Conservation (phyloP, 2,329 filamentous ascomycete species). For the Tympanopsis confertula region DNA sequence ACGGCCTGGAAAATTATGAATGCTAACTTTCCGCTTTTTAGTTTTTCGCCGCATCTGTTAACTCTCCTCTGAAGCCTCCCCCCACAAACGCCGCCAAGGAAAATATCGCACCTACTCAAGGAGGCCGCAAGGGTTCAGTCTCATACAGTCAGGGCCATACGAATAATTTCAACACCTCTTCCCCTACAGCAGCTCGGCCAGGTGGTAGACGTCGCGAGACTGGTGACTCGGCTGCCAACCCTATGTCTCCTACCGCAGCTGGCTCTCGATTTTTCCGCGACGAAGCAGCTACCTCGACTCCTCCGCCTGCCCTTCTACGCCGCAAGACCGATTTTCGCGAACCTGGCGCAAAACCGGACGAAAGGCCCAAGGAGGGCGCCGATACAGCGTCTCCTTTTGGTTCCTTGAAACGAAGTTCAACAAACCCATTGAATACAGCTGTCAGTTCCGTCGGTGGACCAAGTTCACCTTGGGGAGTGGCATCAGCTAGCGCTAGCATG, state of each 20-base stretch:
- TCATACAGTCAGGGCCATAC: neutral
- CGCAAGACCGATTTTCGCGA: conserved; percentile 1
- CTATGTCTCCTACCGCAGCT: conserved; percentile 48
- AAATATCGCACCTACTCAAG: conserved; percentile 39
- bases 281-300: conserved; percentile 19
- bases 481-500: neutral
- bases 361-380: neutral
- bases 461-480: neutral
- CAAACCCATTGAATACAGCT: neutral
- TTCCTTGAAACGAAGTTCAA: neutral
- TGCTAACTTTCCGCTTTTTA: conserved; percentile 33
- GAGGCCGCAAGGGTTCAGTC: conserved; percentile 66
- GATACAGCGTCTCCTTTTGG: neutral
- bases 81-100: conserved; percentile 50
- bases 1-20: too few relatives aligned
- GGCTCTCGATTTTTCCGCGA: conserved; percentile 39
- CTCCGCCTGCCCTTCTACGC: neutral
- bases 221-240: conserved; percentile 38
- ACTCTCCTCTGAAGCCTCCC: conserved; percentile 82
- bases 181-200: conserved; percentile 59
- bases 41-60: conserved; percentile 77
- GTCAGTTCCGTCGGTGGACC: neutral
- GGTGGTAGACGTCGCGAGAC: conserved; percentile 75
- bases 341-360: neutral
- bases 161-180: conserved; percentile 40